phyloP scores from a whole-genome alignment of 371 early-diverging fungal genomes.

The Mortierella sp. region DNA sequence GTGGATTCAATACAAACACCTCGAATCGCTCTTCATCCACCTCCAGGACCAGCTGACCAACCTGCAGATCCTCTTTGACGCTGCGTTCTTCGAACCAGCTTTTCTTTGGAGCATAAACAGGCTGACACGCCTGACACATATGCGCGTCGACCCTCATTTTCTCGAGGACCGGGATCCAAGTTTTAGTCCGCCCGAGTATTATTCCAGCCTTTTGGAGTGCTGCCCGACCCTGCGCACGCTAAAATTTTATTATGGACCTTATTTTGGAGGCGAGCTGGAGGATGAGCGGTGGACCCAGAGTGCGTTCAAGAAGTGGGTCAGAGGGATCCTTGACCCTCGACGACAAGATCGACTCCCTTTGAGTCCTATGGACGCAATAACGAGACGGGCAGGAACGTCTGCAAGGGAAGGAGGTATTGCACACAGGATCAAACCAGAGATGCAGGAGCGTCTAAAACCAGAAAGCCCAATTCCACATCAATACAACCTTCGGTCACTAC shows the following conservation, averaged over 20 bases:
- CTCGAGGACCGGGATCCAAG: neutral
- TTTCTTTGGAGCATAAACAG: neutral
- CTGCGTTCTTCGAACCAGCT: neutral
- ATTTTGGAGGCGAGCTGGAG: neutral
- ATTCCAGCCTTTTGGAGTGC: neutral
- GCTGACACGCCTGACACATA: neutral
- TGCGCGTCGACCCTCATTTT: neutral
- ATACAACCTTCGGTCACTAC: neutral
- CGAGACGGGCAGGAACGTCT: neutral
- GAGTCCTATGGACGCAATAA: neutral
- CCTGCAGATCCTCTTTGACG: neutral
- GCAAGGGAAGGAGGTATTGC: neutral
- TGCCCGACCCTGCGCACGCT: neutral
- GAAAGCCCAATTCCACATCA: neutral
- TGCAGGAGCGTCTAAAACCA: neutral
- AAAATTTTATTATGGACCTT: neutral
- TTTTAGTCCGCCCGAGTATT: neutral
- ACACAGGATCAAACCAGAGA: neutral
- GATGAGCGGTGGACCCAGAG: neutral
- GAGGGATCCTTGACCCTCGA: neutral
- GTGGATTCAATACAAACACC: constrained; percentile 4
- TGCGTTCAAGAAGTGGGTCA: neutral
- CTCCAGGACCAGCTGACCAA: neutral
- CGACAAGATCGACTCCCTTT: neutral
- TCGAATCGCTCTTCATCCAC: neutral